phyloP scores from a whole-genome alignment of 2,329 filamentous ascomycete genomes.

The Neopestalotiopsis clavispora region DNA sequence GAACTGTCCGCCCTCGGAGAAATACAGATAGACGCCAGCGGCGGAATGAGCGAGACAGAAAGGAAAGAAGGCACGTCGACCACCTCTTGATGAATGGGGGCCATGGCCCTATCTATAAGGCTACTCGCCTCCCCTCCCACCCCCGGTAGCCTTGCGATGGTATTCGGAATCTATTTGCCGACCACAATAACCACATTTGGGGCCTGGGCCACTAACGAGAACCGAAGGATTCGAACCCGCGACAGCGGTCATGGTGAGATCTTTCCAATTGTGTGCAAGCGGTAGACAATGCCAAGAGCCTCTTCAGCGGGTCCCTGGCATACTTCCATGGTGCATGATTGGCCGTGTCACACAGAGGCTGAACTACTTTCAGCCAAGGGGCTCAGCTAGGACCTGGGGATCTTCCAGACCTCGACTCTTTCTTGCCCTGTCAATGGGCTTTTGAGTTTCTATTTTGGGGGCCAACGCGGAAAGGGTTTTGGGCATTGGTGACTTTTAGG shows the following conservation, averaged over 20 bases:
- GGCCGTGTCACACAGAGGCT: background rate
- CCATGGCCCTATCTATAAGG: background rate
- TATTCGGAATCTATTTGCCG: background rate
- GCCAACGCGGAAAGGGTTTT: background rate
- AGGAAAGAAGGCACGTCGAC: background rate
- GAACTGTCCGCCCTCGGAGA: no score
- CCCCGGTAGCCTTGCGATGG: background rate
- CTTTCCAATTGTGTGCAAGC: background rate
- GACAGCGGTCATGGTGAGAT: background rate
- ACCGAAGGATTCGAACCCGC: conserved; percentile 1
- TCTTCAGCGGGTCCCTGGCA: background rate
- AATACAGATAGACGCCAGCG: no score
- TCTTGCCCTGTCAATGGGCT: background rate
- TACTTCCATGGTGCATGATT: background rate
- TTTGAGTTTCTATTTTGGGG: background rate
- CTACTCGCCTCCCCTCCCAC: background rate
- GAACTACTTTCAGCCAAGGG: background rate
- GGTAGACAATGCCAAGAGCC: background rate
- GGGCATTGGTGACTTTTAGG: background rate
- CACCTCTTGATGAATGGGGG: background rate
- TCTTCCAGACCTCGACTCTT: background rate
- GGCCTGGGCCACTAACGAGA: background rate
- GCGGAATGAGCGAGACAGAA: no score
- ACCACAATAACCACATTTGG: background rate
- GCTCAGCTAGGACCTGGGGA: background rate